Evolutionary conservation across 2,329 filamentous ascomycete genomes (phyloP).

Genomic region (Aspergillus hortae): DNA sequence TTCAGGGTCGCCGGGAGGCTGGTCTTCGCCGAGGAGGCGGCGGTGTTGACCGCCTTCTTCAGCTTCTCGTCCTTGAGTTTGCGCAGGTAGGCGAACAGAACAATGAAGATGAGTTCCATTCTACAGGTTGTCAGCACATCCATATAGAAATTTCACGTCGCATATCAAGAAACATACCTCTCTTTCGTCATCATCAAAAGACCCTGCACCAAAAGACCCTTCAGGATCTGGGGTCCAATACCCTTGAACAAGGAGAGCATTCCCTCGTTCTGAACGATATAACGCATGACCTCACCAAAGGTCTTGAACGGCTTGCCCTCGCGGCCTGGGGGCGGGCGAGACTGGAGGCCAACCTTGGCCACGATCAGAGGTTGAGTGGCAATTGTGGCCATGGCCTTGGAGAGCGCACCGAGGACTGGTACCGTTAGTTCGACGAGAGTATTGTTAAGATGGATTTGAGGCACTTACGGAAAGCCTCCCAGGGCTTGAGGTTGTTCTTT

Average conservation of each 20-base stretch:
- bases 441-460: not conserved
- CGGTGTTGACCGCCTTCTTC: conserved; percentile 61
- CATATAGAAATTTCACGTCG: not conserved
- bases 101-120: conserved; percentile 82
- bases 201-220: conserved; percentile 90
- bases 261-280: conserved; percentile 88
- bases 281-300: conserved; percentile 91
- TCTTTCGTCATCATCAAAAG: conserved; percentile 99
- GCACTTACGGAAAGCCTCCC: conserved; percentile 85
- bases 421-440: conserved; percentile 12
- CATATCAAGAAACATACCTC: conserved; percentile 44
- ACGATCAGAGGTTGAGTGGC: conserved; percentile 94
- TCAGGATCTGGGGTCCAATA: conserved; percentile 88
- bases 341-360: conserved; percentile 94
- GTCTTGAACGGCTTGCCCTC: conserved; percentile 89
- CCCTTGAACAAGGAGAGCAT: conserved; percentile 87
- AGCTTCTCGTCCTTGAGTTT: conserved; percentile 68
- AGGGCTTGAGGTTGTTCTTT: conserved; percentile 69
- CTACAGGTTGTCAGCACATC: conserved; percentile 40
- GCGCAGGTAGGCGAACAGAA: conserved; percentile 78
- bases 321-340: conserved; percentile 77
- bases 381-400: conserved; percentile 87
- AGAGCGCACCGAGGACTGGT: conserved; percentile 82
- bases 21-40: conserved; percentile 60
- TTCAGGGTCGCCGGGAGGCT: conserved; percentile 47